A percentile compares a stretch with the other conserved stretches of the same genome.
phyloP scores from a whole-genome alignment of 495 filamentous ascomycete species.

The Cladorrhinum samala region DNA sequence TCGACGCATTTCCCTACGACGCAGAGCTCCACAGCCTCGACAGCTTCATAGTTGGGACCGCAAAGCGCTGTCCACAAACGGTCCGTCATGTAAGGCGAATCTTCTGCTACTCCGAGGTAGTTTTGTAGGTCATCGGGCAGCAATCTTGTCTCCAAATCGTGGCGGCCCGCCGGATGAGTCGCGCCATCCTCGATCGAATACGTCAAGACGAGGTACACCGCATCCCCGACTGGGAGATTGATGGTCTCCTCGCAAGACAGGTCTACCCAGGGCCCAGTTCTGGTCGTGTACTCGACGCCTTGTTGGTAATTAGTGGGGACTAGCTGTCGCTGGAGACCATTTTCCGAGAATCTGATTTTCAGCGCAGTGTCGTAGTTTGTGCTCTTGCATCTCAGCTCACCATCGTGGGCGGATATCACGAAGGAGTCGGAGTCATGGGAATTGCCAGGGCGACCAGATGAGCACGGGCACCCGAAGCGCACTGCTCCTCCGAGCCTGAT shows the following conservation, averaged over 20 bases:
- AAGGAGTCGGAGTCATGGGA: background rate
- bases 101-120: conserved; percentile 10
- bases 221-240: conserved; percentile 1
- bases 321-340: background rate
- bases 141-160: too few species aligned
- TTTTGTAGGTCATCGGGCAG: conserved; percentile 6
- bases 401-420: background rate
- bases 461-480: conserved; percentile 14
- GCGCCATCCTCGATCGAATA: conserved; percentile 5
- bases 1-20: conserved; percentile 13
- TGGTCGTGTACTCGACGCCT: background rate
- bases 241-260: conserved; percentile 8
- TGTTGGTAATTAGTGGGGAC: background rate
- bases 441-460: background rate
- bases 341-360: conserved; percentile 3
- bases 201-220: conserved; percentile 8
- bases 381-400: background rate
- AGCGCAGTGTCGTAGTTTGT: conserved; percentile 7
- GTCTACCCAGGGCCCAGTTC: conserved; percentile 6
- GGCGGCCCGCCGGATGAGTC: too few species aligned
- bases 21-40: conserved; percentile 17
- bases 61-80: conserved; percentile 13
- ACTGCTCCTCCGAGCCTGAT: conserved; percentile 7
- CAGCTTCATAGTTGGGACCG: conserved; percentile 12
- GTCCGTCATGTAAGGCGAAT: conserved; percentile 11